Conservation (phyloP, 805 yeast species). For the Pichia paraexigua region DNA sequence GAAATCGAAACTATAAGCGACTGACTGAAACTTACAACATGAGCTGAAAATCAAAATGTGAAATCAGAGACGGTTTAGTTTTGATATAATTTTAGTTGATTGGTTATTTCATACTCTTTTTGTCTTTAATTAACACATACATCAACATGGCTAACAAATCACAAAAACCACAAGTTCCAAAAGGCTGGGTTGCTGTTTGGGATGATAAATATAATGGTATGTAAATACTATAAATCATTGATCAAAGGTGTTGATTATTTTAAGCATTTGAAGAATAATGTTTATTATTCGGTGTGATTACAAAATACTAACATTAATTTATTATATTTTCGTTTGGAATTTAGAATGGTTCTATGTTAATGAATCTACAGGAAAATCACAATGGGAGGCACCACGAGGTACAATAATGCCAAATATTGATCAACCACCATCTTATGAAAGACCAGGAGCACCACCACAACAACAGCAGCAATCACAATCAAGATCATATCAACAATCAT, state of each 20-base stretch:
- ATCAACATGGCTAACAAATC: slow-evolving; percentile 22
- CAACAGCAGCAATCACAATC: neutral
- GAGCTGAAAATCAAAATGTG: too few species aligned
- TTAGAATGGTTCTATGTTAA: slow-evolving; percentile 72
- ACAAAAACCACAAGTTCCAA: slow-evolving; percentile 22
- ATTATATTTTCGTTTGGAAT: too few species aligned
- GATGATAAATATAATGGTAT: slow-evolving; percentile 50
- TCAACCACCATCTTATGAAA: slow-evolving; percentile 29
- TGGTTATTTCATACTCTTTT: too few species aligned
- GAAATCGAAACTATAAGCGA: too few species aligned
- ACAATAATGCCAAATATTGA: slow-evolving; percentile 37
- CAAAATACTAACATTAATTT: slow-evolving; percentile 1
- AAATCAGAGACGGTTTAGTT: too few species aligned
- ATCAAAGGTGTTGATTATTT: neutral
- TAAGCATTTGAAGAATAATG: too few species aligned
- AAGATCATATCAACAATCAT: neutral
- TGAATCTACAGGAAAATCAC: slow-evolving; percentile 62
- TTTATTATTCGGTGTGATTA: too few species aligned
- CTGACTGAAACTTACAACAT: too few species aligned
- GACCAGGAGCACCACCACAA: neutral
- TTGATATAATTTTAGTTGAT: too few species aligned
- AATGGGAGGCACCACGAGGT: slow-evolving; percentile 81
- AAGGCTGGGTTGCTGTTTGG: slow-evolving; percentile 64
- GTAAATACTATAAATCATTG: slow-evolving; percentile 4
- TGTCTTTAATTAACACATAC: too few species aligned